phyloP scores from a whole-genome alignment of 768 basidiomycete species.

The Trametes cingulata region DNA sequence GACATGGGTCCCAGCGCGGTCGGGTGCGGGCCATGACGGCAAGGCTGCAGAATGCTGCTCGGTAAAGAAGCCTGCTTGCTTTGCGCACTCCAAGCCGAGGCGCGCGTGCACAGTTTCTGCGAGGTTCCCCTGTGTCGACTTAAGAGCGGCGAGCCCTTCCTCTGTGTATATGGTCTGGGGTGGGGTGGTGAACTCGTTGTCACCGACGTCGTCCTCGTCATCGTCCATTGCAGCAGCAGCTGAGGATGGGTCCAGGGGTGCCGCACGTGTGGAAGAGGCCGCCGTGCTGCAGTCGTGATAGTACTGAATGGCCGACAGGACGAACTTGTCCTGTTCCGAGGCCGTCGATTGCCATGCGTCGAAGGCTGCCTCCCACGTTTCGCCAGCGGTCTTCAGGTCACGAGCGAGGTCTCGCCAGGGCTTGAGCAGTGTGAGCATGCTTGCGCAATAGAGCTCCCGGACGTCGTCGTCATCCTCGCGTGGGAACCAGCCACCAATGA shows the following conservation, averaged over 20 bases:
- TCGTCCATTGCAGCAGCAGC: constrained; percentile 9
- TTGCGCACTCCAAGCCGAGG: background rate
- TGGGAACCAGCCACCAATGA: constrained; percentile 41
- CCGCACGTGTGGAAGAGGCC: too few relatives aligned
- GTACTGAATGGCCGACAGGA: constrained; percentile 36
- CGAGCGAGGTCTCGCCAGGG: constrained; percentile 34
- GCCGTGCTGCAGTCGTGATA: constrained; percentile 37
- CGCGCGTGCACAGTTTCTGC: background rate
- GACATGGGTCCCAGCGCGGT: background rate
- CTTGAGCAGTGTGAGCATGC: constrained; percentile 37
- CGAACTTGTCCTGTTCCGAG: background rate
- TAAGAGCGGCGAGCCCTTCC: background rate
- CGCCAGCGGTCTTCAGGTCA: constrained; percentile 28
- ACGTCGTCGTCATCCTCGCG: constrained; percentile 26
- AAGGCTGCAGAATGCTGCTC: background rate
- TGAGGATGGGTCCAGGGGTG: too few relatives aligned
- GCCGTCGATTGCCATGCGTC: constrained; percentile 9
- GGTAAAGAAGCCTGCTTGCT: background rate
- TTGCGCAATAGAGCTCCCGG: constrained; percentile 37
- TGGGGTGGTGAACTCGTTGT: too few relatives aligned
- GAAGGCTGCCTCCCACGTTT: constrained; percentile 31
- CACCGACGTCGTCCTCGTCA: constrained; percentile 3
- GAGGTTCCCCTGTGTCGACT: background rate
- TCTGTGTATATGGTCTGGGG: background rate
- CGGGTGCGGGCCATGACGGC: background rate